Conservation (phyloP, 148 eudicot species). For the Polygonum aviculare region DNA sequence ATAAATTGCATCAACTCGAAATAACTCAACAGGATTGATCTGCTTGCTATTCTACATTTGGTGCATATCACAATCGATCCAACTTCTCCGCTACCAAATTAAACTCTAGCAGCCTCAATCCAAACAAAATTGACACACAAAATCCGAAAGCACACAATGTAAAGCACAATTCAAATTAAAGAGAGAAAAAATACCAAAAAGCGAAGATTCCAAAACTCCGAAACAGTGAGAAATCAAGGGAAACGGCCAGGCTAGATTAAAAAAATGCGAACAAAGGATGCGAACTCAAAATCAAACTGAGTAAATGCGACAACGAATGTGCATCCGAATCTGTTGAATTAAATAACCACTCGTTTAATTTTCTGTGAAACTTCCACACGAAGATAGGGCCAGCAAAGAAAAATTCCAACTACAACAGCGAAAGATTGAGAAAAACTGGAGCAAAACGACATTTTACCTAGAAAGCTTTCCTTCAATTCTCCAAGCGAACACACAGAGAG, state of each 20-base stretch:
- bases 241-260: background rate
- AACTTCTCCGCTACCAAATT: background rate
- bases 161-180: background rate
- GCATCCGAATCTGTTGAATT: background rate
- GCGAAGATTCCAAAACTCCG: background rate
- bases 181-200: background rate
- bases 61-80: constrained; percentile 1
- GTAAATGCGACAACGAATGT: constrained; percentile 8
- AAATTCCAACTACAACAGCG: constrained; percentile 1
- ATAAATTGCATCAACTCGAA: background rate
- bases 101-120: background rate
- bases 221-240: constrained; percentile 3
- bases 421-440: background rate
- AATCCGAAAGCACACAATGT: background rate
- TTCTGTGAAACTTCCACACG: background rate
- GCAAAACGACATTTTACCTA: constrained; percentile 2
- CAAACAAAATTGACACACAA: background rate
- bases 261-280: background rate
- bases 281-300: constrained; percentile 4
- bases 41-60: background rate
- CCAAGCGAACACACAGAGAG: background rate
- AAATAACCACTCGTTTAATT: background rate
- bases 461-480: background rate
- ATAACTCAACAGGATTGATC: background rate
- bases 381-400: background rate